A percentile compares a stretch with the other conserved stretches of the same genome.
Evolutionary conservation across 2,329 filamentous ascomycete species (phyloP).

Genomic region (Metarhizium guizhouense): DNA sequence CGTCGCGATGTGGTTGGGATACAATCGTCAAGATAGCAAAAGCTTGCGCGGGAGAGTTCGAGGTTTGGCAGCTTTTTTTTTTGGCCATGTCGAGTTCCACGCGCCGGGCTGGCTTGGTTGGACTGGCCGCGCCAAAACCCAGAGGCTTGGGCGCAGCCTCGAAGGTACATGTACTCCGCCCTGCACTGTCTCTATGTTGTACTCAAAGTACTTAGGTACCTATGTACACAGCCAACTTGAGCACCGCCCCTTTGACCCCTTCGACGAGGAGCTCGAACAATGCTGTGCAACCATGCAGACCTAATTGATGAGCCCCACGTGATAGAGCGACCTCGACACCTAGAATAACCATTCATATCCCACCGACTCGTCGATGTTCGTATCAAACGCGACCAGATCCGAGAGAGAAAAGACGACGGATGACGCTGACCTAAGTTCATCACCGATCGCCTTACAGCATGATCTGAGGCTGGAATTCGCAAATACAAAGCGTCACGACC

Average conservation of each 20-base stretch:
- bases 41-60: neutral
- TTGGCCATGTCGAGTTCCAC: constrained; percentile 6
- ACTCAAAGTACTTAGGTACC: neutral
- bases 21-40: constrained; percentile 1
- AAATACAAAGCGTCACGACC: too few relatives aligned
- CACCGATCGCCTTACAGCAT: too few relatives aligned
- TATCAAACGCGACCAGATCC: neutral
- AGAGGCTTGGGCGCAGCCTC: neutral
- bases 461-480: too few relatives aligned
- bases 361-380: neutral
- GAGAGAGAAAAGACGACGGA: neutral
- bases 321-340: constrained; percentile 2
- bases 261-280: neutral
- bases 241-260: neutral
- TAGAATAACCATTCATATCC: neutral
- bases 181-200: neutral
- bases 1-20: neutral
- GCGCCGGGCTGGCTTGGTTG: neutral
- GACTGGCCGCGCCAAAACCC: neutral
- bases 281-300: neutral
- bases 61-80: constrained; percentile 7
- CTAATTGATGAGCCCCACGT: constrained; percentile 7
- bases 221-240: neutral
- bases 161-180: neutral
- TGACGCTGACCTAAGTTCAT: too few relatives aligned